phyloP scores from a whole-genome alignment of 2,329 filamentous ascomycete species.

The Geosmithia flava region DNA sequence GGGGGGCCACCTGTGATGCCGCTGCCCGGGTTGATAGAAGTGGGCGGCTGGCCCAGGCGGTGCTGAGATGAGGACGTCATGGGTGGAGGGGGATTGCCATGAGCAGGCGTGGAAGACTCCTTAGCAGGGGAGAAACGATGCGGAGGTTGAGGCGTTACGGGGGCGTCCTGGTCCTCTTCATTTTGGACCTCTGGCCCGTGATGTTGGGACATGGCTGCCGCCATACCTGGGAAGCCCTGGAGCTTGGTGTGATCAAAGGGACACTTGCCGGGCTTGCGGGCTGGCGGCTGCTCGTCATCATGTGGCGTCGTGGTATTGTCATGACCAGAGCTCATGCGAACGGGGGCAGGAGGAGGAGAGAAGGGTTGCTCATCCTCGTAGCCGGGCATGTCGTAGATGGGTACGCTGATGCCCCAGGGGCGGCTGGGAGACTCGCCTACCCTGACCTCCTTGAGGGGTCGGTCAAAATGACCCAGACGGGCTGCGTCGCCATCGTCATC shows the following conservation, averaged over 20 bases:
- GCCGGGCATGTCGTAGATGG: slow-evolving; percentile 32
- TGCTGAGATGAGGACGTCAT: slow-evolving; percentile 5
- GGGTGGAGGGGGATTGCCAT: not conserved
- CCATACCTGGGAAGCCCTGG: slow-evolving; percentile 12
- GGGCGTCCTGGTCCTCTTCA: not conserved
- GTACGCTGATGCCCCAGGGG: slow-evolving; percentile 85
- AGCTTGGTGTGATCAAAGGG: slow-evolving; percentile 44
- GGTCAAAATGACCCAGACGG: slow-evolving; percentile 66
- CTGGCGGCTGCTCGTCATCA: not conserved
- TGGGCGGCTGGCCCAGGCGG: slow-evolving; percentile 23
- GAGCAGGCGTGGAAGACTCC: slow-evolving; percentile 2
- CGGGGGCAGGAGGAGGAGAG: slow-evolving; percentile 46
- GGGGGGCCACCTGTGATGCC: not conserved
- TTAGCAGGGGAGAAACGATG: slow-evolving; percentile 7
- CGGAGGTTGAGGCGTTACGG: slow-evolving; percentile 1
- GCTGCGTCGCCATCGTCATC: slow-evolving; percentile 32
- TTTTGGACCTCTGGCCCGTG: slow-evolving; percentile 2
- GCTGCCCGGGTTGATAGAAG: slow-evolving; percentile 36
- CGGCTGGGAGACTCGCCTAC: slow-evolving; percentile 87
- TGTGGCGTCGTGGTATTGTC: not conserved
- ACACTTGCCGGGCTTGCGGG: slow-evolving; percentile 31
- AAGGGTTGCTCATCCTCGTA: slow-evolving; percentile 27
- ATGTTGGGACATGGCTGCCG: not conserved
- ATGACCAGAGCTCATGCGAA: slow-evolving; percentile 30
- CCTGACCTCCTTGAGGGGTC: slow-evolving; percentile 77